These are phyloP conservation scores for Ceratobasidium sp. DNA, from an alignment of 1,284 basidiomycete genomes.

Conservation along the genomic window DNA sequence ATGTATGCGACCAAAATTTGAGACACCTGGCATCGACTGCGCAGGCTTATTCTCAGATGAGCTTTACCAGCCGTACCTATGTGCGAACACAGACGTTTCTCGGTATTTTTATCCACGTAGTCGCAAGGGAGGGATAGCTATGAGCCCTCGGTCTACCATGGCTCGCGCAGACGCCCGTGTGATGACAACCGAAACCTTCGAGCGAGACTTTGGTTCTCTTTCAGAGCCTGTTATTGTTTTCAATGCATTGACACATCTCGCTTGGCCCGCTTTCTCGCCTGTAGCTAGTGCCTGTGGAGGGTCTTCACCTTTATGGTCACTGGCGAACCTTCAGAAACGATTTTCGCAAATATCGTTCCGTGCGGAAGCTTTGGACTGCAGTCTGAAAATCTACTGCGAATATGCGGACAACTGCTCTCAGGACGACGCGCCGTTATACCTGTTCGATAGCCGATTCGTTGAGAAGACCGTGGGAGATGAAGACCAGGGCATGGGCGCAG, in stretches of 20 bases:
- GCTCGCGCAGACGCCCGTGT: background rate
- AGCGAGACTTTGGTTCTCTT: constrained; percentile 39
- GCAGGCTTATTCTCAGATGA: constrained; percentile 51
- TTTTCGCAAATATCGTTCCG: constrained; percentile 51
- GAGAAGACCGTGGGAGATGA: constrained; percentile 50
- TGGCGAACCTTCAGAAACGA: constrained; percentile 49
- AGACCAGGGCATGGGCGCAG: constrained; percentile 50
- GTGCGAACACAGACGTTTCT: constrained; percentile 48
- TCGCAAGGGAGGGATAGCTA: background rate
- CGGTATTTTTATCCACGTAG: constrained; percentile 46
- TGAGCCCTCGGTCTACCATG: constrained; percentile 41
- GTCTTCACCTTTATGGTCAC: constrained; percentile 50
- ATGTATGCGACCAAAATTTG: constrained; percentile 42
- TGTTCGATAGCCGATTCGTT: constrained; percentile 56
- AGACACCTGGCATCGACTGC: constrained; percentile 51
- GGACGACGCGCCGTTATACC: constrained; percentile 56
- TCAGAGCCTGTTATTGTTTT: constrained; percentile 54
- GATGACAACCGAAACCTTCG: constrained; percentile 34
- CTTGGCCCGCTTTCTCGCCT: constrained; percentile 51
- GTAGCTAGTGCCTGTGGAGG: background rate
- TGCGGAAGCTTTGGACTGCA: constrained; percentile 54
- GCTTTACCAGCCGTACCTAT: constrained; percentile 55
- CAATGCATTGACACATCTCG: constrained; percentile 50
- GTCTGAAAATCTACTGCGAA: constrained; percentile 50
- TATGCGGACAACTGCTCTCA: constrained; percentile 52